Percentiles rank a stretch among this genome's conserved stretches.
phyloP scores from a whole-genome alignment of 179 eudicot species.

The Beta macrorhiza region DNA sequence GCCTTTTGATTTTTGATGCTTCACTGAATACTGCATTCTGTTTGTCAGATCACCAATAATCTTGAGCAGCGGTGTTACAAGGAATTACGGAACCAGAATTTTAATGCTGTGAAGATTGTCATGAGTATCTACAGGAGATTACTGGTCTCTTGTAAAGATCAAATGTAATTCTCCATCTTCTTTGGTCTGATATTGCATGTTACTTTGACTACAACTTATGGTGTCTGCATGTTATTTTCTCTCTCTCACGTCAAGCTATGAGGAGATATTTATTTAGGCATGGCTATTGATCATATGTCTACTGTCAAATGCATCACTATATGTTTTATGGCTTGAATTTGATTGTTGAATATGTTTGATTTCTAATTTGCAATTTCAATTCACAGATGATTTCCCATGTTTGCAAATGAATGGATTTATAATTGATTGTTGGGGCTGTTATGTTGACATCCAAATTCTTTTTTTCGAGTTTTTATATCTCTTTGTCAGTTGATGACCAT shows the following conservation, averaged over 20 bases:
- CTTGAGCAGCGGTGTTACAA: conserved; percentile 94
- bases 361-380: neutral
- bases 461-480: neutral
- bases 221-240: neutral
- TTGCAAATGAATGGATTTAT: neutral
- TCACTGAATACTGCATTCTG: conserved; percentile 18
- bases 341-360: neutral
- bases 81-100: conserved; percentile 75
- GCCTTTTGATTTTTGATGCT: conserved; percentile 9
- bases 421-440: neutral
- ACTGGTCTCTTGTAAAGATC: conserved; percentile 78
- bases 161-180: conserved; percentile 55
- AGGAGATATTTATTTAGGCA: neutral
- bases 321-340: neutral
- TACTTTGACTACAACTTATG: neutral
- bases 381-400: neutral
- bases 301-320: neutral
- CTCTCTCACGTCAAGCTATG: neutral
- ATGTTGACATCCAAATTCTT: neutral
- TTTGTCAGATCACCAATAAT: conserved; percentile 65
- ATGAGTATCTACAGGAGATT: conserved; percentile 79
- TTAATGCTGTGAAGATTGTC: conserved; percentile 62
- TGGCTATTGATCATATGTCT: neutral
- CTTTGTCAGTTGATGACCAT: neutral
- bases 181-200: conserved; percentile 6